Percentiles rank a stretch among this genome's conserved stretches.
Conservation (phyloP, 2,329 filamentous ascomycete genomes). For the Hypoxylon sp. region DNA sequence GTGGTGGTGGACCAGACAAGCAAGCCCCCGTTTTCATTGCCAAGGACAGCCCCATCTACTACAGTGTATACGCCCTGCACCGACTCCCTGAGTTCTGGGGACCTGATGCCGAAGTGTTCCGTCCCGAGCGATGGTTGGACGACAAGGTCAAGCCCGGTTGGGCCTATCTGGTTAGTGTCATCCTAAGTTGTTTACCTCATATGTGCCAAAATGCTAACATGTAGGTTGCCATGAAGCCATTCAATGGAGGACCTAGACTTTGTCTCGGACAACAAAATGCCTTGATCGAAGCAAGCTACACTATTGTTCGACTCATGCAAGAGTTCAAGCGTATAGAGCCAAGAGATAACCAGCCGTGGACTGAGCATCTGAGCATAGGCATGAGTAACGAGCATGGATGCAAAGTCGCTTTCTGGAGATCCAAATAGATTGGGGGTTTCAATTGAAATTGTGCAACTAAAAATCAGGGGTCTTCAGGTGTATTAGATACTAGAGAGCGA, state of each 20-base stretch:
- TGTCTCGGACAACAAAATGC: slow-evolving; percentile 50
- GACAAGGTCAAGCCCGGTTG: slow-evolving; percentile 47
- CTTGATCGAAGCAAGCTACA: slow-evolving; percentile 37
- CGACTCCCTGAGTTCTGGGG: slow-evolving; percentile 53
- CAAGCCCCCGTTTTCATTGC: slow-evolving; percentile 61
- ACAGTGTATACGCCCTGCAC: slow-evolving; percentile 57
- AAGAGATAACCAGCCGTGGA: slow-evolving; percentile 11
- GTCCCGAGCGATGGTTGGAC: slow-evolving; percentile 41
- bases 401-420: slow-evolving; percentile 17
- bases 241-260: slow-evolving; percentile 58
- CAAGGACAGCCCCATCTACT: slow-evolving; percentile 59
- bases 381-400: slow-evolving; percentile 20
- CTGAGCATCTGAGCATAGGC: slow-evolving; percentile 12
- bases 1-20: slow-evolving; percentile 63
- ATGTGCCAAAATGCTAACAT: not conserved
- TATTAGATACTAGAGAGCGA: slow-evolving; percentile 2
- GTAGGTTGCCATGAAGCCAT: slow-evolving; percentile 32
- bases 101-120: slow-evolving; percentile 34
- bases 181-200: not conserved
- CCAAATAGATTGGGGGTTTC: slow-evolving; percentile 2
- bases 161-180: slow-evolving; percentile 50
- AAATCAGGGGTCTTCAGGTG: not conserved
- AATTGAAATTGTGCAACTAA: not conserved
- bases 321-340: slow-evolving; percentile 35
- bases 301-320: slow-evolving; percentile 39